Conservation (phyloP, 768 basidiomycete species). For the Hypholoma fasciculare region DNA sequence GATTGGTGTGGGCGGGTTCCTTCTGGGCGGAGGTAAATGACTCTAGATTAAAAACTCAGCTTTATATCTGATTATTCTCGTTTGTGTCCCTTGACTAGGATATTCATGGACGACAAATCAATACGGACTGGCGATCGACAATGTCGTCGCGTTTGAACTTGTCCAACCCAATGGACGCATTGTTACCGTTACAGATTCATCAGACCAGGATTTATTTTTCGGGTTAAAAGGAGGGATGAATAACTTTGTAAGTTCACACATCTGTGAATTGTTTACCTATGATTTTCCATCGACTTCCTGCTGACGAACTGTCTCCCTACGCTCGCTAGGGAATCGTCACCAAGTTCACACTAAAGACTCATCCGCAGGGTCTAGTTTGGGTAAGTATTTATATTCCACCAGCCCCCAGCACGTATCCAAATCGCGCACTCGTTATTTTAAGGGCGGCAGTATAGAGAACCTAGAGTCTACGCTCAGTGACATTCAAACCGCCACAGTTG, state of each 20-base stretch:
- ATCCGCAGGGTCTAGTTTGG: slow-evolving; percentile 60
- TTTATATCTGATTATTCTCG: not conserved
- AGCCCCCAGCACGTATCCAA: not conserved
- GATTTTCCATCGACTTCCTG: not conserved
- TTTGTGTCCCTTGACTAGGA: slow-evolving; percentile 29
- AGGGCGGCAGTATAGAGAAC: slow-evolving; percentile 51
- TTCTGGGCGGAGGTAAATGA: slow-evolving; percentile 53
- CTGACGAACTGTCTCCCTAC: not conserved
- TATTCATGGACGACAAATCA: slow-evolving; percentile 69
- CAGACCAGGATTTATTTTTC: slow-evolving; percentile 40
- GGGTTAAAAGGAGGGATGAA: slow-evolving; percentile 56
- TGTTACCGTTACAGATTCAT: slow-evolving; percentile 30
- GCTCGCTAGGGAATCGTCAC: slow-evolving; percentile 54
- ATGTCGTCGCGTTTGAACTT: slow-evolving; percentile 52
- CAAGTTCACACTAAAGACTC: slow-evolving; percentile 50
- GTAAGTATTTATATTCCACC: slow-evolving; percentile 30
- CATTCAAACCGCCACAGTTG: slow-evolving; percentile 35
- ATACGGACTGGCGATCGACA: slow-evolving; percentile 59
- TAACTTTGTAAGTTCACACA: slow-evolving; percentile 41
- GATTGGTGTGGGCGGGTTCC: slow-evolving; percentile 60
- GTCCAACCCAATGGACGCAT: slow-evolving; percentile 55
- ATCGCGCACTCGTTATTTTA: not conserved
- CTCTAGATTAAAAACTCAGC: not conserved
- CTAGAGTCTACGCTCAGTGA: slow-evolving; percentile 22
- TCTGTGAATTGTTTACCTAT: too few relatives aligned